A percentile compares a stretch with the other conserved stretches of the same genome.
Evolutionary conservation across 495 filamentous ascomycete species (phyloP).

Genomic region (Podospora fimiseda): DNA sequence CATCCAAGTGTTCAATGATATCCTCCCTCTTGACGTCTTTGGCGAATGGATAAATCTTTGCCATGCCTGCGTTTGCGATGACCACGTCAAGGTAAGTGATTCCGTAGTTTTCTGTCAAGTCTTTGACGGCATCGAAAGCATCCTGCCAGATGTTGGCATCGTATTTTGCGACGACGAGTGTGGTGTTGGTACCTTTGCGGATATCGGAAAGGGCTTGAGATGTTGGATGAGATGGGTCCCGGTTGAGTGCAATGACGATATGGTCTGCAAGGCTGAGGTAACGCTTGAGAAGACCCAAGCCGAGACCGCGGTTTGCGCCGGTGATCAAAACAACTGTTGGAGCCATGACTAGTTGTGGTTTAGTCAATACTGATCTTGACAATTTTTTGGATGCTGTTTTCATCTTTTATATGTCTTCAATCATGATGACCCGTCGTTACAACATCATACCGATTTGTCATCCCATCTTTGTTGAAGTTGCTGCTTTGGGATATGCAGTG

Average conservation of each 20-base stretch:
- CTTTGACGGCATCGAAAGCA: conserved; percentile 13
- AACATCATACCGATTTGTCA: too few species aligned
- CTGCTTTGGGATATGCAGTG: too few species aligned
- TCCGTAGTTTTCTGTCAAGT: conserved; percentile 12
- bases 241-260: conserved; percentile 30
- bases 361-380: neutral
- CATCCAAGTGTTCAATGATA: conserved; percentile 22
- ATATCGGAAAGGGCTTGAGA: conserved; percentile 21
- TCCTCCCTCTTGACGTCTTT: conserved; percentile 24
- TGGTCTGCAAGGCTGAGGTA: conserved; percentile 9
- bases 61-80: conserved; percentile 28
- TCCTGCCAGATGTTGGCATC: conserved; percentile 19
- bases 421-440: neutral
- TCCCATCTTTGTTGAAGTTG: too few species aligned
- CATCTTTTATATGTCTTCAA: too few species aligned
- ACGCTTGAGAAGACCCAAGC: conserved; percentile 1
- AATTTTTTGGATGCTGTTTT: too few species aligned
- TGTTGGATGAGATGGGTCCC: conserved; percentile 20
- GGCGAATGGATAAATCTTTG: conserved; percentile 24
- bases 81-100: conserved; percentile 26
- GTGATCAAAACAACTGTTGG: neutral
- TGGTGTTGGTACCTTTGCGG: conserved; percentile 13
- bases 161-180: conserved; percentile 25
- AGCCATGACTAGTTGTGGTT: neutral
- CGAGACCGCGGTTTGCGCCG: conserved; percentile 4